These are phyloP conservation scores for Talinum fruticosum DNA, from an alignment of 148 eudicot species.

Conservation along the genomic window DNA sequence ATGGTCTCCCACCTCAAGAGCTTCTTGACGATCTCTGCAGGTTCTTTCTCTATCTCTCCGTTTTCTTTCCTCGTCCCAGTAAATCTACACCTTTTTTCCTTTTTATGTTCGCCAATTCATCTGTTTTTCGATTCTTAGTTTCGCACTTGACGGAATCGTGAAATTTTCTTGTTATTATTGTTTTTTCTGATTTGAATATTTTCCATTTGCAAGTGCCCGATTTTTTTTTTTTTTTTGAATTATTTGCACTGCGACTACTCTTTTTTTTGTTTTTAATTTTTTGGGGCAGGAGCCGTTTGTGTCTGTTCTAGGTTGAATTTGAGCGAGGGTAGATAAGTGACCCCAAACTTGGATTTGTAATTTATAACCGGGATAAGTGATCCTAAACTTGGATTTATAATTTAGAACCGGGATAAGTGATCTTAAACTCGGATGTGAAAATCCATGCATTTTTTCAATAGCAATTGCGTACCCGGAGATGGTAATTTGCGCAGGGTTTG, in stretches of 20 bases:
- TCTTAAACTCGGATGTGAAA: neutral
- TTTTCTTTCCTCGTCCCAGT: no score
- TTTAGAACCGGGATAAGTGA: neutral
- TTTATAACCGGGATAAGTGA: neutral
- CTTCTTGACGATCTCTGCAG: constrained; percentile 99
- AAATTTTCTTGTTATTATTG: neutral
- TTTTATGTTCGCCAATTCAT: no score
- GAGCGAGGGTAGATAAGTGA: neutral
- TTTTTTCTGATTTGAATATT: neutral
- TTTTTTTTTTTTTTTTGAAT: neutral
- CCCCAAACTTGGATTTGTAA: neutral
- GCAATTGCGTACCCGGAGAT: neutral
- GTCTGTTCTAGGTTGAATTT: neutral
- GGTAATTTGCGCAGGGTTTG: neutral
- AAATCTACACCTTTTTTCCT: no score
- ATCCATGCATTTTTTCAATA: neutral
- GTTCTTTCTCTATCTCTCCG: constrained; percentile 22
- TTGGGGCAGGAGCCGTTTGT: no score
- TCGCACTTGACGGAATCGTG: no score
- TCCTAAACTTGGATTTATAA: neutral
- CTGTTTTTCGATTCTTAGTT: no score
- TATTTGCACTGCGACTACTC: neutral
- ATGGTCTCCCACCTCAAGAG: constrained; percentile 90
- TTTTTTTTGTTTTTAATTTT: neutral
- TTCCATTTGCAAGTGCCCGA: no score